These are phyloP conservation scores for Podila minutissima DNA, from an alignment of 192 early-diverging fungal genomes.

Conservation along the genomic window DNA sequence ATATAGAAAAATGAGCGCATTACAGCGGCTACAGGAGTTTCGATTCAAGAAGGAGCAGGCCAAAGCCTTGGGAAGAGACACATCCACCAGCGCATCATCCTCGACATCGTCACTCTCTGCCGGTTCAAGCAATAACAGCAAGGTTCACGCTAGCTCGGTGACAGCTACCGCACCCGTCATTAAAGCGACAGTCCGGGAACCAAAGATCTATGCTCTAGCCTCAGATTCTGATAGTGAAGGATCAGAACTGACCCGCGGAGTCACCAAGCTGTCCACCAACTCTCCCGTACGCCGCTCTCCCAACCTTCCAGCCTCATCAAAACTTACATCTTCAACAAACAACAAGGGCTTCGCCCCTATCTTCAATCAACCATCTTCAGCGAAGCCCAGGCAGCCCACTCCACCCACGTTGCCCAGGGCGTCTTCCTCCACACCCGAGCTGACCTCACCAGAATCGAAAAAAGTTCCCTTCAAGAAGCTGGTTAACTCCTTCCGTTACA, in stretches of 20 bases:
- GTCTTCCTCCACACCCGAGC: not conserved
- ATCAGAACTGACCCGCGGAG: not conserved
- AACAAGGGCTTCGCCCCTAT: not conserved
- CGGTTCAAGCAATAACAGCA: no score
- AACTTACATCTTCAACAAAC: not conserved
- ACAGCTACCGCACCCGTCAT: no score
- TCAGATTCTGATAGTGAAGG: not conserved
- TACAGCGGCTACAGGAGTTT: constrained; percentile 35
- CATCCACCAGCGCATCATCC: not conserved
- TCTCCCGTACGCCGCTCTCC: not conserved
- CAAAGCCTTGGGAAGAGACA: not conserved
- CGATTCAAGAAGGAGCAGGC: constrained; percentile 27
- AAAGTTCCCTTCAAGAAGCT: constrained; percentile 26
- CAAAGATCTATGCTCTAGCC: not conserved
- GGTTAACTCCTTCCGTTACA: constrained; percentile 24
- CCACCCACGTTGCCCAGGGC: not conserved
- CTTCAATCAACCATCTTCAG: not conserved
- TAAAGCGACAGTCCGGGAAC: not conserved
- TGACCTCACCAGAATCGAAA: not conserved
- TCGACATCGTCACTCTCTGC: not conserved
- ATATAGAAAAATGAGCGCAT: constrained; percentile 28
- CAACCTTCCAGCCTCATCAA: not conserved
- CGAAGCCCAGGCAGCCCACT: not conserved
- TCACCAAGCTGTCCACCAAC: not conserved
- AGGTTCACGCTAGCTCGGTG: no score